Percentiles rank a stretch among this genome's conserved stretches.
phyloP scores from a whole-genome alignment of 768 basidiomycete genomes.

The Mycena leptocephala region DNA sequence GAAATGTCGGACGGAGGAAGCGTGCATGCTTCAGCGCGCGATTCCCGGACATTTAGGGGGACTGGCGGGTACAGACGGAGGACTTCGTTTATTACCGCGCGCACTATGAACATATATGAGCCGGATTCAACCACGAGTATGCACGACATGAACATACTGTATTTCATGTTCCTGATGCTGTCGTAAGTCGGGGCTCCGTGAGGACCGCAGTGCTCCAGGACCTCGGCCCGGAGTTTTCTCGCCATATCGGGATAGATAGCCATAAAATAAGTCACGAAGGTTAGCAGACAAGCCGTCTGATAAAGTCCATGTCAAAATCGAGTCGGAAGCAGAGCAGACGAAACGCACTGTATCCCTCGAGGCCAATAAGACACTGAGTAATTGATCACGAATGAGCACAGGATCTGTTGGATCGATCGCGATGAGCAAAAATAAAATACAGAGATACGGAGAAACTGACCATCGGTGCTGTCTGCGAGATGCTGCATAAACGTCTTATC shows the following conservation, averaged over 20 bases:
- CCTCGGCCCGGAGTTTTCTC: slow-evolving; percentile 71
- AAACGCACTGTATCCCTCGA: slow-evolving; percentile 81
- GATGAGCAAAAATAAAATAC: not conserved
- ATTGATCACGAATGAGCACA: slow-evolving; percentile 80
- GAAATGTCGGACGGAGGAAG: slow-evolving; percentile 70
- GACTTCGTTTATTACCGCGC: slow-evolving; percentile 86
- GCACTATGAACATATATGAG: slow-evolving; percentile 59
- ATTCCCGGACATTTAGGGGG: slow-evolving; percentile 79
- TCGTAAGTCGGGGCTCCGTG: slow-evolving; percentile 68
- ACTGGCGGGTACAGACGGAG: slow-evolving; percentile 87
- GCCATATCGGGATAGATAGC: slow-evolving; percentile 75
- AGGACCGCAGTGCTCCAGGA: slow-evolving; percentile 69
- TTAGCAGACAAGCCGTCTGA: slow-evolving; percentile 80
- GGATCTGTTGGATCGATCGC: slow-evolving; percentile 62
- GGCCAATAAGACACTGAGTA: slow-evolving; percentile 85
- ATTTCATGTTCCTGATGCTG: slow-evolving; percentile 72
- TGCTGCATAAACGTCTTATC: slow-evolving; percentile 81
- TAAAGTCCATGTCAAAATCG: slow-evolving; percentile 15
- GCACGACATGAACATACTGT: slow-evolving; percentile 64
- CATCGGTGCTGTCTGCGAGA: slow-evolving; percentile 75
- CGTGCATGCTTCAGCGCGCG: slow-evolving; percentile 62
- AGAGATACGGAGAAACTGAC: slow-evolving; percentile 51
- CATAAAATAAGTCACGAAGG: slow-evolving; percentile 80
- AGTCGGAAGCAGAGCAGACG: not conserved
- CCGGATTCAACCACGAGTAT: not conserved